A percentile compares a stretch with the other conserved stretches of the same genome.
These are phyloP conservation scores for Chlamydomonas applanata DNA, from an alignment of 139 green algal genomes.

Conservation along the genomic window DNA sequence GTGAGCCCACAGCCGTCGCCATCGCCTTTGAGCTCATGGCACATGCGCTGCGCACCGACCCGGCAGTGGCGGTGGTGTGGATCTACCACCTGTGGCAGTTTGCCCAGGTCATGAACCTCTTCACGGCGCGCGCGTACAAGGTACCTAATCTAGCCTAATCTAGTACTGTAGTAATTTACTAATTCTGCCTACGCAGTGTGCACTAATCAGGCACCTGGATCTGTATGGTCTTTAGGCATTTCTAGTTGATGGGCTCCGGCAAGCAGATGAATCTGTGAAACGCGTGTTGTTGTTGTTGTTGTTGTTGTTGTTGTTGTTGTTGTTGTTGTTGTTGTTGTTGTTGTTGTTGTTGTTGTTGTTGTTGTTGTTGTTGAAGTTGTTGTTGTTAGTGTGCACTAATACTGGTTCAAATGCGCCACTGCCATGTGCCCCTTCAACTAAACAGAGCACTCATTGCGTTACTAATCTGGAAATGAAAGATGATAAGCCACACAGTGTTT, in stretches of 20 bases:
- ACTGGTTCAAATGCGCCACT: neutral
- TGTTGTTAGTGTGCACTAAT: neutral
- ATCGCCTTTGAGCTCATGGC: conserved; percentile 40
- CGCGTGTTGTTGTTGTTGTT: conserved; percentile 6
- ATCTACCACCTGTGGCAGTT: conserved; percentile 33
- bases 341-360: conserved; percentile 8
- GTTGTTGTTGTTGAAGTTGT: conserved; percentile 5
- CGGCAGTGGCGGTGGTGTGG: conserved; percentile 23
- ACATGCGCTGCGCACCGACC: conserved; percentile 36
- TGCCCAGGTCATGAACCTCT: conserved; percentile 18
- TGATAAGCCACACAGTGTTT: no score
- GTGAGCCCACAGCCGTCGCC: conserved; percentile 33
- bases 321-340: conserved; percentile 7
- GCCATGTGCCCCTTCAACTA: no score
- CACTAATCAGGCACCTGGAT: neutral
- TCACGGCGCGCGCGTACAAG: conserved; percentile 1
- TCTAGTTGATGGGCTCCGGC: no score
- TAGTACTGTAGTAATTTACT: conserved; percentile 1
- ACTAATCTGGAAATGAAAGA: no score
- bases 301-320: conserved; percentile 7
- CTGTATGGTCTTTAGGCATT: no score
- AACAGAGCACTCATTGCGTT: no score
- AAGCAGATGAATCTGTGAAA: no score
- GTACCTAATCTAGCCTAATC: no score
- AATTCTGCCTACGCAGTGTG: neutral